Conservation (phyloP, 2,329 filamentous ascomycete genomes). For the Fusarium setosum region DNA sequence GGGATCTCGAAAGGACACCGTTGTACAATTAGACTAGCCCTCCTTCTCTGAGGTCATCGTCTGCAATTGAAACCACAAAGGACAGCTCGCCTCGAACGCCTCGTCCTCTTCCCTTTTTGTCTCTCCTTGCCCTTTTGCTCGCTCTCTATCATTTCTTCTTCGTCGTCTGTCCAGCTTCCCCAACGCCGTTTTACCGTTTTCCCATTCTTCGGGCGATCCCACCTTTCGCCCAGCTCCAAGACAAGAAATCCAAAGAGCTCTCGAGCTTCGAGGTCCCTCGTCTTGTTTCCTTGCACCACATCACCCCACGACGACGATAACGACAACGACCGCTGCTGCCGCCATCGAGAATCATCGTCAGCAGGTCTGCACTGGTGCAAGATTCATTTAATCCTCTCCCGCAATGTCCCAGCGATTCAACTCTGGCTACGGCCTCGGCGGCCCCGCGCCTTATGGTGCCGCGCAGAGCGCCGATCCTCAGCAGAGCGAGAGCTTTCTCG, state of each 20-base stretch:
- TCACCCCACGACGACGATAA: conserved; percentile 2
- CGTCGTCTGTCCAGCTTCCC: conserved; percentile 26
- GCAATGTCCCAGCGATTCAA: conserved; percentile 67
- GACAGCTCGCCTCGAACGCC: conserved; percentile 38
- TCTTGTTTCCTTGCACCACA: conserved; percentile 2
- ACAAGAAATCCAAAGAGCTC: conserved; percentile 14
- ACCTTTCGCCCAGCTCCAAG: conserved; percentile 8
- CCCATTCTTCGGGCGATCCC: conserved; percentile 13
- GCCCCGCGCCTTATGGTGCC: conserved; percentile 75
- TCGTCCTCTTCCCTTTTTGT: conserved; percentile 25
- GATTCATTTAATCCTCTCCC: conserved; percentile 16
- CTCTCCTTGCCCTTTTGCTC: conserved; percentile 33
- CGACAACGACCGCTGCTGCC: conserved; percentile 1
- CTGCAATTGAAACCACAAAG: conserved; percentile 43
- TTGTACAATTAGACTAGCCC: conserved; percentile 41
- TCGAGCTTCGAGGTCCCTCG: conserved; percentile 4
- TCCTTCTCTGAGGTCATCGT: conserved; percentile 46
- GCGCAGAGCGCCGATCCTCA: conserved; percentile 65
- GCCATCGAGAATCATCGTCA: conserved; percentile 35
- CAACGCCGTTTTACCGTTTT: conserved; percentile 8
- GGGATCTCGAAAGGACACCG: conserved; percentile 54
- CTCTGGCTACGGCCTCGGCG: conserved; percentile 85
- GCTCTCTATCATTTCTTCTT: conserved; percentile 22
- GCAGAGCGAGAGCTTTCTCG: conserved; percentile 72
- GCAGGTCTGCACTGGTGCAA: conserved; percentile 43